Conservation (phyloP, 164 flowering plant genomes). For the Vitis labrusca region DNA sequence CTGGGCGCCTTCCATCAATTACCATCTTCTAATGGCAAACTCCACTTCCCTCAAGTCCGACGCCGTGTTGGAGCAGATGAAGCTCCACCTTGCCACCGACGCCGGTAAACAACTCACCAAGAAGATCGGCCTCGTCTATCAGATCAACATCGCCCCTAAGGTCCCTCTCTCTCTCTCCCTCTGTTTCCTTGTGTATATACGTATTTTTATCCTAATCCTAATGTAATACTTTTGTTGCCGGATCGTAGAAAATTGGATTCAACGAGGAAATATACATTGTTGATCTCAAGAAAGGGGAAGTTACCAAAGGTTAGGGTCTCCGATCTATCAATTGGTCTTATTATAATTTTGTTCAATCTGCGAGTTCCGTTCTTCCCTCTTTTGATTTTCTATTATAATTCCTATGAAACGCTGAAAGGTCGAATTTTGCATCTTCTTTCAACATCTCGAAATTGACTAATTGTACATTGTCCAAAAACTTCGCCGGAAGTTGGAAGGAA, state of each 20-base stretch:
- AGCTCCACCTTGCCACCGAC: constrained; percentile 72
- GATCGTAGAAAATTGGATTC: constrained; percentile 74
- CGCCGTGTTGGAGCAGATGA: constrained; percentile 77
- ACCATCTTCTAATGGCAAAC: constrained; percentile 10
- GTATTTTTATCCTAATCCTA: background rate
- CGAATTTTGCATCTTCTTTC: background rate
- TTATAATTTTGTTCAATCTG: background rate
- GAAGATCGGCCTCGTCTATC: constrained; percentile 87
- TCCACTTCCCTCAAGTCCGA: constrained; percentile 59
- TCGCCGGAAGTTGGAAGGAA: too few species aligned
- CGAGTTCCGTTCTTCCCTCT: background rate
- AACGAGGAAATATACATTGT: constrained; percentile 68
- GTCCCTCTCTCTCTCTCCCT: constrained; percentile 24
- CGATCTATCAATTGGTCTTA: background rate
- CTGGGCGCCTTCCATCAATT: too few species aligned
- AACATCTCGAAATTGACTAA: too few species aligned
- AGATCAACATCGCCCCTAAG: constrained; percentile 88
- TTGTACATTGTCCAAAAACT: too few species aligned
- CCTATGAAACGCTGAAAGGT: background rate
- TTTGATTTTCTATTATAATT: background rate
- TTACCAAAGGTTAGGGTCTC: constrained; percentile 68
- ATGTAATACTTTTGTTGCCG: constrained; percentile 3
- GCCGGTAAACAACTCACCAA: constrained; percentile 68
- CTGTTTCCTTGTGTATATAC: background rate
- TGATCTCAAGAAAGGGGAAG: constrained; percentile 95